Base-by-base conservation (phyloP, 2,329 filamentous ascomycete genomes). In the Clonostachys solani region DNA sequence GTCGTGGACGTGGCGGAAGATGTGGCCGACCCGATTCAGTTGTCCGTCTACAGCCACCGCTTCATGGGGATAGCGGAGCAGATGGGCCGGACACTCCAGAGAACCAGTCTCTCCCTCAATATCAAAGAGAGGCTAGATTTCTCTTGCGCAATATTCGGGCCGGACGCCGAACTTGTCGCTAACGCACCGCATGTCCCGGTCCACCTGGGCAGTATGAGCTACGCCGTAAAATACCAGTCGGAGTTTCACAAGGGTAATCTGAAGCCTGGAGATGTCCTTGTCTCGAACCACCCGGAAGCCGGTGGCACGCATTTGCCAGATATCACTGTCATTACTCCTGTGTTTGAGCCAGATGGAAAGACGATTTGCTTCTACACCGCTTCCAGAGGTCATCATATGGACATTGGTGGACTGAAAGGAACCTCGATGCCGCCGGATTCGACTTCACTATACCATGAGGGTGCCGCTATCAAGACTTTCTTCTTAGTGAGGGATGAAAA, bases 51-150 rank as follows among this genome's bases (percentile, higher is more conserved):
- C 55, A 84, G 83, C 0, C 86, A 90, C 61, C 77, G 87, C 2
- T 91, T 91, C 66, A 91, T 91, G 87, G 83, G 84, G 2, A 88
- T 91, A 48, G 87, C 87, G 1, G 87, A 91, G 60, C 86, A 91
- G 58, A 91, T 91, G 87, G 86, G 87, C 0, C 75, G 84, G 40
- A 84, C 85, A 3, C 64, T 91, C 44, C 85, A 91, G 56, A 89
- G 89, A 68, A 90, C 86, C 0, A 84, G 82, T 53, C 83, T 90
- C 17, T 86, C 80, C 38, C 87, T 83, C 0, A 91, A 90, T 55
- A 86, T 91, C 61, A 86, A 92, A 55, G 87, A 92, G 57, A 76
- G 87, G 15, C 72, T 92, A 0, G 87, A 92, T 54, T 92, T 89
- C 58, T 89, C 85, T 0, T 91, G 87, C 48, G 87, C 87, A 2